phyloP scores from a whole-genome alignment of 1,139 yeast species.

The Kazachstania sp. region DNA sequence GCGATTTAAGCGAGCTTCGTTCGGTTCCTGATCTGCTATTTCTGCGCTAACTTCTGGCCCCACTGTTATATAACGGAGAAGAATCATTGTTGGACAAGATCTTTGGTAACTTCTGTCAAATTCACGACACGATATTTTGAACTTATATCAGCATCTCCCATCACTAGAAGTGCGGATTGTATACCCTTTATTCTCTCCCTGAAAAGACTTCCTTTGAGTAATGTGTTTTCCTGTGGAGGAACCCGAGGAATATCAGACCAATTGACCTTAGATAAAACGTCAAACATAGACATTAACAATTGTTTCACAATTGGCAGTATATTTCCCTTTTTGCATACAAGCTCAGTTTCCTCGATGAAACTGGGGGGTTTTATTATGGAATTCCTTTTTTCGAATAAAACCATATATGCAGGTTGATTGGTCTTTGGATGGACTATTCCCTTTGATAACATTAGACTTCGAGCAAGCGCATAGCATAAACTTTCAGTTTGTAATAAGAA shows the following conservation, averaged over 20 bases:
- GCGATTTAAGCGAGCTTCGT: background rate
- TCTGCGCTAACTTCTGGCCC: background rate
- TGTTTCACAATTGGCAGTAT: background rate
- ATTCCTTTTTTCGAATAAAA: background rate
- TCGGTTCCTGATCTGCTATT: background rate
- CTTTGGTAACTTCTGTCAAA: background rate
- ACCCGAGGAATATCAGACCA: background rate
- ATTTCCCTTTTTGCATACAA: too few relatives aligned
- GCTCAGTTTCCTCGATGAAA: too few relatives aligned
- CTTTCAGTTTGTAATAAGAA: constrained; percentile 5
- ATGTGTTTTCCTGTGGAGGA: background rate
- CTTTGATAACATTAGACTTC: background rate
- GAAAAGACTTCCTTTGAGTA: background rate
- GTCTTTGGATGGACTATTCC: background rate
- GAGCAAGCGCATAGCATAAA: background rate
- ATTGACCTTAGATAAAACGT: background rate
- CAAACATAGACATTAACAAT: background rate
- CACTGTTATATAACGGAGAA: too few relatives aligned
- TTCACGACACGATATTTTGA: background rate
- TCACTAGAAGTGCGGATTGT: background rate
- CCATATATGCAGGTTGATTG: background rate
- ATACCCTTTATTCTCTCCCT: background rate
- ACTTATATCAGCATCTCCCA: background rate
- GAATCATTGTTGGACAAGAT: background rate
- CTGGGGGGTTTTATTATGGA: too few relatives aligned